Evolutionary conservation across 2,329 filamentous ascomycete species (phyloP).

Genomic region (Cyphellophora attinorum): DNA sequence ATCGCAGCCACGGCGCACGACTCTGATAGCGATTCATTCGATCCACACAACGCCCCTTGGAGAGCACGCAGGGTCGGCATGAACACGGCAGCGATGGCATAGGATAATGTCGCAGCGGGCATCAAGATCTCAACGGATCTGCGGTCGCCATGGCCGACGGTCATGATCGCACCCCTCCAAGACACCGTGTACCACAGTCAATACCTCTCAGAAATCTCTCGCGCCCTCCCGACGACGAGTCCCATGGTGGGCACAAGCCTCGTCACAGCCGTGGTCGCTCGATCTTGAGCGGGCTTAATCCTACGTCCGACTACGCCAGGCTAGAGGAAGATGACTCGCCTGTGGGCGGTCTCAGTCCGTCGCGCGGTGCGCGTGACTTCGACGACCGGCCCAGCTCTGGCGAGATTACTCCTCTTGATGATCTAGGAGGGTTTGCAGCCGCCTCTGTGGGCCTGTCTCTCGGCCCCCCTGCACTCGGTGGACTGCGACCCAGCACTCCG

Average conservation of each 20-base stretch:
- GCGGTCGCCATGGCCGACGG: too few species aligned
- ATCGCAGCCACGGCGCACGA: too few species aligned
- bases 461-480: constrained; percentile 18
- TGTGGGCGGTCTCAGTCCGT: constrained; percentile 2
- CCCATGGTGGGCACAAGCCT: constrained; percentile 19
- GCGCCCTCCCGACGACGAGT: constrained; percentile 24
- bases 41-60: too few species aligned
- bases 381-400: constrained; percentile 10
- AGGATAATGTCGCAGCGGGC: too few species aligned
- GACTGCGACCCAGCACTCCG: constrained; percentile 13
- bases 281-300: constrained; percentile 33
- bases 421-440: constrained; percentile 30
- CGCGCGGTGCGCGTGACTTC: neutral
- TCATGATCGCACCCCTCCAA: neutral
- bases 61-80: too few species aligned
- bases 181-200: constrained; percentile 30
- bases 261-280: constrained; percentile 32
- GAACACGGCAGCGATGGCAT: too few species aligned
- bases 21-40: too few species aligned
- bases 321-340: constrained; percentile 15
- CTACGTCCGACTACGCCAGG: constrained; percentile 22
- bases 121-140: too few species aligned
- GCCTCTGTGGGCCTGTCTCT: constrained; percentile 35
- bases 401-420: constrained; percentile 28
- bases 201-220: constrained; percentile 63